Evolutionary conservation across 345 rosid species (phyloP), one percentile per base, ranked within the genome.

Genomic region (Turnera subulata): DNA sequence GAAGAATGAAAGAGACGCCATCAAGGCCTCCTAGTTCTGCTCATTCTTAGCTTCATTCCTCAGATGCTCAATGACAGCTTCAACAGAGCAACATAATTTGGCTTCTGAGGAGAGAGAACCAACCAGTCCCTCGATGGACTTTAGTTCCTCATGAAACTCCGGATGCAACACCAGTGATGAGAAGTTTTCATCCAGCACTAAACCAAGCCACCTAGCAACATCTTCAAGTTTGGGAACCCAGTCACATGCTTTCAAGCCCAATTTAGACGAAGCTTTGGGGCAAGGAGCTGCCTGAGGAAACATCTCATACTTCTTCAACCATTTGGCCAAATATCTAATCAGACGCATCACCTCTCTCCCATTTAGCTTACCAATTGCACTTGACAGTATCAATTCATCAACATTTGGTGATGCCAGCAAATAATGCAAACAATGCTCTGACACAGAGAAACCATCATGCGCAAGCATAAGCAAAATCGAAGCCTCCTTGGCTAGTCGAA

Each of bases 401-500:
- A 83, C 52, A 60, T 74, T 76, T 0, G 67, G 49, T 0, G 82
- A 80, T 39, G 82, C 78, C 23, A 93, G 23, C 71, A 89, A 61
- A 78, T 76, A 80, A 80, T 89, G 99, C 65, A 93, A 68, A 61
- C 94, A 89, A 52, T 82, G 88, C 78, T 89, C 96, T 0, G 88
- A 58, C 40, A 63, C 60, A 9, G 79, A 72, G 75, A 89, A 92
- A 55, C 80, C 86, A 51, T 92, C 97, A 51, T 80, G 74, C 0
- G 97, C 97, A 68, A 89, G 50, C 97, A 92, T 89, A 56, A 92
- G 83, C 71, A 86, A 67, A 67, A 86, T 67, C 0, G 88, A 61
- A 67, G 97, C 97, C 57, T 84, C 89, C 70, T 74, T 84, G 13
- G 89, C 91, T 44, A 68, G 16, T 11, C 24, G 63, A 1, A 17